Conservation (phyloP, 2,329 filamentous ascomycete species). For the Rutstroemia sp. region DNA sequence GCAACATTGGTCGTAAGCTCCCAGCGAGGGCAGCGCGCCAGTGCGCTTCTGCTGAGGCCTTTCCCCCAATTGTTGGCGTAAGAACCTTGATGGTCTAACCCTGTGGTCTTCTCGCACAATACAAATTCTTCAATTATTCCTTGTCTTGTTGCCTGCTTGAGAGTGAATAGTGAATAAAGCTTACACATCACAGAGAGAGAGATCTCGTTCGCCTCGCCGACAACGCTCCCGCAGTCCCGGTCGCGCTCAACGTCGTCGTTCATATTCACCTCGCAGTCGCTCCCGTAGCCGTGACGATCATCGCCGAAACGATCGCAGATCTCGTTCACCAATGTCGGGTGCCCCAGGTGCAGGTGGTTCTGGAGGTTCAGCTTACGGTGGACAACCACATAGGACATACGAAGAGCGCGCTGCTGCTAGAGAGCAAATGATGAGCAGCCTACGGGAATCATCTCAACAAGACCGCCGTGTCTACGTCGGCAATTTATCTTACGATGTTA, state of each 20-base stretch:
- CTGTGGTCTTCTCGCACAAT: background rate
- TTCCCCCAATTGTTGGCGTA: conserved; percentile 9
- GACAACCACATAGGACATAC: conserved; percentile 64
- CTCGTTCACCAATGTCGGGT: conserved; percentile 80
- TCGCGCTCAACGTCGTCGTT: conserved; percentile 61
- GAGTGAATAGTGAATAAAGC: conserved; percentile 26
- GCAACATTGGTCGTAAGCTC: conserved; percentile 9
- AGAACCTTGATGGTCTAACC: conserved; percentile 16
- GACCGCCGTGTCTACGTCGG: conserved; percentile 99
- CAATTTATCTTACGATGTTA: conserved; percentile 98
- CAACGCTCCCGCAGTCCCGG: conserved; percentile 50
- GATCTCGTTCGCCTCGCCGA: conserved; percentile 76
- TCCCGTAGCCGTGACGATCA: conserved; percentile 74
- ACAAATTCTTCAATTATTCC: conserved; percentile 20
- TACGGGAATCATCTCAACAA: conserved; percentile 92
- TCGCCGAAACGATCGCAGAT: conserved; percentile 66
- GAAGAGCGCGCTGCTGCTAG: conserved; percentile 79
- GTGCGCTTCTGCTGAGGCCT: conserved; percentile 6
- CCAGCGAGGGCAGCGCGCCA: conserved; percentile 4
- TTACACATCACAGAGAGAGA: conserved; percentile 62
- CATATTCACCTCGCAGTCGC: conserved; percentile 71
- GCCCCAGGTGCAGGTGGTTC: conserved; percentile 57
- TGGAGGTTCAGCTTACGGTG: conserved; percentile 57
- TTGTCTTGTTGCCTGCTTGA: conserved; percentile 5
- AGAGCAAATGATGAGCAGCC: conserved; percentile 92